These are phyloP conservation scores for Annulohypoxylon bovei DNA, from an alignment of 495 filamentous ascomycete genomes.

Conservation along the genomic window DNA sequence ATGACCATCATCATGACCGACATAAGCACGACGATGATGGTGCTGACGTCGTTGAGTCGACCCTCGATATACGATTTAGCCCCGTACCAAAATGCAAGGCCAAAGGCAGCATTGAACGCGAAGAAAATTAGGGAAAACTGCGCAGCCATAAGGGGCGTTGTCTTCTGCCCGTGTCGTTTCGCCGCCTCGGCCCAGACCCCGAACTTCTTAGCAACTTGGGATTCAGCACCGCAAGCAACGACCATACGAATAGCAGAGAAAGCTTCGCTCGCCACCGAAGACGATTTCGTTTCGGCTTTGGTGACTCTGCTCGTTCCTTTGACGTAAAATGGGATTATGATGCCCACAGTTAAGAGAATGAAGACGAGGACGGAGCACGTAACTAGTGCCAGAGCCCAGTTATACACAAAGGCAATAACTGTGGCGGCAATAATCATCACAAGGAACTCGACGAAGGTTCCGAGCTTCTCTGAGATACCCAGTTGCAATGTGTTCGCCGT, in stretches of 20 bases:
- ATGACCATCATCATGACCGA: constrained; percentile 65
- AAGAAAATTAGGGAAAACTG: constrained; percentile 55
- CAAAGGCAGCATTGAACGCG: constrained; percentile 54
- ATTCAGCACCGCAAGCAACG: constrained; percentile 70
- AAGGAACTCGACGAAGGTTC: constrained; percentile 54
- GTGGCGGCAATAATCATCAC: constrained; percentile 55
- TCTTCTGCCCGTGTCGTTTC: constrained; percentile 59
- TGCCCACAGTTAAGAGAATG: constrained; percentile 61
- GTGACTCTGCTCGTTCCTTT: constrained; percentile 57
- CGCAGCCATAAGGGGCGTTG: constrained; percentile 55
- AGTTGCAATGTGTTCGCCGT: constrained; percentile 68
- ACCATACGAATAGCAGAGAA: constrained; percentile 67
- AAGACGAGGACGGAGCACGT: constrained; percentile 67
- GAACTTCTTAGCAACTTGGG: constrained; percentile 61
- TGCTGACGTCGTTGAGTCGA: constrained; percentile 55
- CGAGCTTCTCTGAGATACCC: constrained; percentile 67
- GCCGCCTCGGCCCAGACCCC: constrained; percentile 66
- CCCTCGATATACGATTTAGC: constrained; percentile 53
- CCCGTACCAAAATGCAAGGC: constrained; percentile 65
- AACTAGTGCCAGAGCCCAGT: constrained; percentile 66
- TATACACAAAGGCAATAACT: constrained; percentile 64
- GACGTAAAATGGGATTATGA: constrained; percentile 67
- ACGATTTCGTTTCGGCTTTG: constrained; percentile 61
- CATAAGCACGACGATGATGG: constrained; percentile 62
- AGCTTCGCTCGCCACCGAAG: constrained; percentile 67